phyloP scores from a whole-genome alignment of 1,284 basidiomycete genomes.

The Leccinum pachyderme region DNA sequence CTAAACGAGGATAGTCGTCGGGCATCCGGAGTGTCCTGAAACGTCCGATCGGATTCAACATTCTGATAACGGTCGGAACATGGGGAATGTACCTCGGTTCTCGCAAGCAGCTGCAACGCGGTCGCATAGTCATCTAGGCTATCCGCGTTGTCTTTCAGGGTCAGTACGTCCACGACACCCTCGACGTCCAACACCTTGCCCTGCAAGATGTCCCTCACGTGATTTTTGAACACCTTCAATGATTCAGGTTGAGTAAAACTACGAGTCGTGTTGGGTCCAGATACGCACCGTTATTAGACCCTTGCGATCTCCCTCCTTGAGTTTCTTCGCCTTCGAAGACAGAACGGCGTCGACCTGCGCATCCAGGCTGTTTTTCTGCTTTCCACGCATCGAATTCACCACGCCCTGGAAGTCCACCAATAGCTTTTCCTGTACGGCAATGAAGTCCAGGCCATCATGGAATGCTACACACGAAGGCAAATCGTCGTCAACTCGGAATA shows the following conservation, averaged over 20 bases:
- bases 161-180: conserved; percentile 68
- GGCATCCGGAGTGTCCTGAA: conserved; percentile 65
- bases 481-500: neutral
- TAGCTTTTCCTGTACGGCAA: conserved; percentile 69
- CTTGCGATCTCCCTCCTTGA: conserved; percentile 41
- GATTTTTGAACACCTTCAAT: conserved; percentile 59
- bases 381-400: conserved; percentile 47
- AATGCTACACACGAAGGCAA: conserved; percentile 44
- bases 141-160: conserved; percentile 64
- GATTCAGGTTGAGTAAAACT: neutral
- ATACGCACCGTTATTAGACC: conserved; percentile 45
- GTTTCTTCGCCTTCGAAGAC: conserved; percentile 49
- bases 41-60: conserved; percentile 7
- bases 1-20: conserved; percentile 68
- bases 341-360: conserved; percentile 62
- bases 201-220: conserved; percentile 64
- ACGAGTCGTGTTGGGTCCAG: neutral
- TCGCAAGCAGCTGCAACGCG: conserved; percentile 60
- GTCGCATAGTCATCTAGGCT: conserved; percentile 61
- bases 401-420: conserved; percentile 55
- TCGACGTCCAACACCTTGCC: conserved; percentile 67
- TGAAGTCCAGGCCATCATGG: conserved; percentile 72
- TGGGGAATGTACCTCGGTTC: conserved; percentile 45
- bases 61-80: neutral
- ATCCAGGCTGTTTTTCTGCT: conserved; percentile 66